Evolutionary conservation across 1,139 yeast species (phyloP), one percentile per base, ranked within the genome.

Genomic region (Starmera stellimalicola): DNA sequence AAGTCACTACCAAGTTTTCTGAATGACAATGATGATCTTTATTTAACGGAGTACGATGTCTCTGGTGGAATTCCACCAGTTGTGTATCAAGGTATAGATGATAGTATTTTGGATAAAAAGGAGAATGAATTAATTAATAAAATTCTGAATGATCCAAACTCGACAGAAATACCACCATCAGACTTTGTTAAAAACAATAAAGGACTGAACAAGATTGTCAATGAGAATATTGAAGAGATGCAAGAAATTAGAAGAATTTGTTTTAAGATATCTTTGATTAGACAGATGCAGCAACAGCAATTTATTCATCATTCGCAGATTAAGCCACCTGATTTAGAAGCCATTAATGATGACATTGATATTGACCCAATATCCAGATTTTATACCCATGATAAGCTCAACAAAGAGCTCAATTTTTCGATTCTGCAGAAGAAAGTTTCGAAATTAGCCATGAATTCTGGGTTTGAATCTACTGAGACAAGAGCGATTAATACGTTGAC

Each of bases 161-260:
- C 7, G 11, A n/a, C 25, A 22, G 65, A 65, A 22, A 42, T 62
- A 11, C 56, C 61, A 10, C 60, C 60, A 0, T 64, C 73, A 2
- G 49, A 45, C 1, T 63, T 70, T 40, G 50, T 62, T 3, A 52
- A 69, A 3, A 53, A 54, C 0, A 63, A 67, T 26, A 57, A 62
- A 18, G 94, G 94, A 0, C 62, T 85, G 36, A 75, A 77, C 39
- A 67, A 70, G 11, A 62, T 74, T 11, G 64, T 84, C 39, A 65
- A 71, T 43, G 69, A 70, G 14, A 91, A 87, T 46, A 77, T 93
- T 33, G 61, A 67, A 5, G 73, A 80, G 45, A 84, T 91, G 66
- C 96, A 88, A 58, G 87, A 84, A 47, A 83, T 93, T 25, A 65
- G 98, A 36, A 81, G 77, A 48, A 68, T 84, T 4, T 88, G 97